These are phyloP conservation scores for Bodo saltans DNA, from an alignment of 78 protist genomes.

Conservation along the genomic window DNA sequence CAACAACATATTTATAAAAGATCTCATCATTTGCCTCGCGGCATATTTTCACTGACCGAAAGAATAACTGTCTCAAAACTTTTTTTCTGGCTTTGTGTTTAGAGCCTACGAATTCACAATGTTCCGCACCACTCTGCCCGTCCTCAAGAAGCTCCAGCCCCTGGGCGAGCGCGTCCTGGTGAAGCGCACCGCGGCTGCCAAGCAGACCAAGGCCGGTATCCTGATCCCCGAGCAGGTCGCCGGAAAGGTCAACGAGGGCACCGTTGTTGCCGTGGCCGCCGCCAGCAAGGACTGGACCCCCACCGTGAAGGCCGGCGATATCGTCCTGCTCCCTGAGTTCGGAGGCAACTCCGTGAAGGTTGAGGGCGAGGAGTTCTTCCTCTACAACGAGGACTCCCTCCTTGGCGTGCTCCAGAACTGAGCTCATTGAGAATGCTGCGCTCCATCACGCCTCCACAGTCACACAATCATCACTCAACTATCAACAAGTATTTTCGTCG, in stretches of 20 bases:
- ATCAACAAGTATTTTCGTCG: too few relatives aligned
- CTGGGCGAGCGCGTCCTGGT: slow-evolving; percentile 17
- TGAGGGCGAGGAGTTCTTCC: slow-evolving; percentile 26
- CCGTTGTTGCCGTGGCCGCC: slow-evolving; percentile 20
- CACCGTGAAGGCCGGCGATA: slow-evolving; percentile 3
- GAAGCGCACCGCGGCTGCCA: neutral
- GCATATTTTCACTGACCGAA: too few relatives aligned
- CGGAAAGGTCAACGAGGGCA: slow-evolving; percentile 16
- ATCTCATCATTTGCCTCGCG: too few relatives aligned
- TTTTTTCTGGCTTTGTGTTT: neutral
- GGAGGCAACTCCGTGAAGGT: slow-evolving; percentile 20
- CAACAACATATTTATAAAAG: too few relatives aligned
- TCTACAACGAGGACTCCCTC: neutral
- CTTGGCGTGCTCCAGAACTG: slow-evolving; percentile 10
- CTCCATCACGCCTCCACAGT: too few relatives aligned
- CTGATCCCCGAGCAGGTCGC: slow-evolving; percentile 8
- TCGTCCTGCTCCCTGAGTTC: slow-evolving; percentile 21
- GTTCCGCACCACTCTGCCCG: neutral
- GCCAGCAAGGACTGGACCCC: slow-evolving; percentile 29
- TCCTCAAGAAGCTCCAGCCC: neutral
- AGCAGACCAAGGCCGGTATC: slow-evolving; percentile 10
- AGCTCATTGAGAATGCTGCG: too few relatives aligned
- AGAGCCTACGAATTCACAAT: neutral
- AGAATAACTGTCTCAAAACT: too few relatives aligned
- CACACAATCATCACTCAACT: too few relatives aligned